These are phyloP conservation scores for Pseudocercospora fuligena DNA, from an alignment of 2,329 filamentous ascomycete genomes.

Conservation along the genomic window DNA sequence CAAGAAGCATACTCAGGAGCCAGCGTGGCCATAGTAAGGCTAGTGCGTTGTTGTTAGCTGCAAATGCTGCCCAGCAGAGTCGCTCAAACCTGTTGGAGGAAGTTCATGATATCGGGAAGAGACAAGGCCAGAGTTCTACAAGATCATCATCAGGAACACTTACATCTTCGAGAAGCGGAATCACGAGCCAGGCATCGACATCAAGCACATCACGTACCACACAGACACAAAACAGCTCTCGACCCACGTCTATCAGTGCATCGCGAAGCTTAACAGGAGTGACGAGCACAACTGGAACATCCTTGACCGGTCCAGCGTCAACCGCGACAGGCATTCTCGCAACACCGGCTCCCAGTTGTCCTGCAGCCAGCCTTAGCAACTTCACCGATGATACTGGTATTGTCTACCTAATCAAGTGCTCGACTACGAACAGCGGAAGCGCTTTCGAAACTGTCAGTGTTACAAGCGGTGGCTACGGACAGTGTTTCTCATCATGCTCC, in stretches of 20 bases:
- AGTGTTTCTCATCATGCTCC: constrained; percentile 40
- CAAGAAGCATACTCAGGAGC: not conserved
- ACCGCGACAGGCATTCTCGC: constrained; percentile 18
- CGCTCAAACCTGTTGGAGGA: not conserved
- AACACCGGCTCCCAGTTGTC: constrained; percentile 32
- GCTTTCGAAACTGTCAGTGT: constrained; percentile 31
- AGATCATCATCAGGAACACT: not conserved
- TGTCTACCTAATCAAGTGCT: constrained; percentile 37
- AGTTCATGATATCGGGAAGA: not conserved
- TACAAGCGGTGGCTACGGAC: constrained; percentile 33
- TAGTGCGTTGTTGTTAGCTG: constrained; percentile 4
- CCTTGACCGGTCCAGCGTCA: constrained; percentile 13
- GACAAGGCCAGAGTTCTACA: not conserved
- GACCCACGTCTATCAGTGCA: constrained; percentile 10
- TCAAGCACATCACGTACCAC: not conserved
- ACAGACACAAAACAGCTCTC: constrained; percentile 15
- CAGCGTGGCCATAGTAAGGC: not conserved
- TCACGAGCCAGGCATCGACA: not conserved
- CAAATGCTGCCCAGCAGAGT: not conserved
- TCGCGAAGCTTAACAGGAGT: constrained; percentile 13
- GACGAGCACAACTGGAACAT: not conserved
- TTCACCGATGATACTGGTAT: constrained; percentile 35
- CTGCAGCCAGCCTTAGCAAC: constrained; percentile 24
- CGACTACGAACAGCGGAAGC: constrained; percentile 32
- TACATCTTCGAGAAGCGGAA: not conserved